A percentile compares a stretch with the other conserved stretches of the same genome.
These are phyloP conservation scores for Globisporangium paroecandrum DNA, from an alignment of 352 stramenopile genomes.

Conservation along the genomic window DNA sequence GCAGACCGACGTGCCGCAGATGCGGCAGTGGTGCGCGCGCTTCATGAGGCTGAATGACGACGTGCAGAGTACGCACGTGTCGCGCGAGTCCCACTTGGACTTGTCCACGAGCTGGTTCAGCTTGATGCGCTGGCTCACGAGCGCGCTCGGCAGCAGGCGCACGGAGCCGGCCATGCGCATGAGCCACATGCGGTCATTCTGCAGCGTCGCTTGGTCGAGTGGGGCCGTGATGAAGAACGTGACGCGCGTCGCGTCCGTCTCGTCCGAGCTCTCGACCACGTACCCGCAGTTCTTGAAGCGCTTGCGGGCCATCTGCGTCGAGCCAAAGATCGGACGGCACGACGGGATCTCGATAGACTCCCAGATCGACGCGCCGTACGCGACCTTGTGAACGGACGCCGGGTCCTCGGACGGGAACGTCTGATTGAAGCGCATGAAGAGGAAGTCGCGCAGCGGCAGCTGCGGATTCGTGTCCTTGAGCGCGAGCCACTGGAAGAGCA, in stretches of 20 bases:
- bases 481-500: conserved; percentile 68
- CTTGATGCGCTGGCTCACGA: conserved; percentile 72
- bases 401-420: conserved; percentile 40
- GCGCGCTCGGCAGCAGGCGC: conserved; percentile 54
- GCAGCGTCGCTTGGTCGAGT: conserved; percentile 31
- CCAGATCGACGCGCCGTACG: conserved; percentile 62
- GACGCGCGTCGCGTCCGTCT: conserved; percentile 58
- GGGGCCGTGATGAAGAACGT: conserved; percentile 70
- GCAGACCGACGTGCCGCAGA: conserved; percentile 70
- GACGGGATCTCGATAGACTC: conserved; percentile 61
- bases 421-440: conserved; percentile 81
- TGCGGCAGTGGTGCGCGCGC: conserved; percentile 73
- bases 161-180: conserved; percentile 52
- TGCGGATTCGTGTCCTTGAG: conserved; percentile 55
- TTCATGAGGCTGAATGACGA: conserved; percentile 65
- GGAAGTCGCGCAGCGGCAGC: conserved; percentile 64
- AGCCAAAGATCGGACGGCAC: conserved; percentile 47
- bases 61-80: conserved; percentile 65
- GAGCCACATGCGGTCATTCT: conserved; percentile 53
- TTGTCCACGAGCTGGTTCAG: conserved; percentile 61
- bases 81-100: conserved; percentile 45
- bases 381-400: conserved; percentile 15
- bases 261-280: conserved; percentile 69
- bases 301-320: conserved; percentile 44
- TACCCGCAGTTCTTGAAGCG: conserved; percentile 65